A percentile compares a stretch with the other conserved stretches of the same genome.
These are phyloP conservation scores for Cicer chorassanicum DNA, from an alignment of 306 rosid genomes.

Conservation along the genomic window DNA sequence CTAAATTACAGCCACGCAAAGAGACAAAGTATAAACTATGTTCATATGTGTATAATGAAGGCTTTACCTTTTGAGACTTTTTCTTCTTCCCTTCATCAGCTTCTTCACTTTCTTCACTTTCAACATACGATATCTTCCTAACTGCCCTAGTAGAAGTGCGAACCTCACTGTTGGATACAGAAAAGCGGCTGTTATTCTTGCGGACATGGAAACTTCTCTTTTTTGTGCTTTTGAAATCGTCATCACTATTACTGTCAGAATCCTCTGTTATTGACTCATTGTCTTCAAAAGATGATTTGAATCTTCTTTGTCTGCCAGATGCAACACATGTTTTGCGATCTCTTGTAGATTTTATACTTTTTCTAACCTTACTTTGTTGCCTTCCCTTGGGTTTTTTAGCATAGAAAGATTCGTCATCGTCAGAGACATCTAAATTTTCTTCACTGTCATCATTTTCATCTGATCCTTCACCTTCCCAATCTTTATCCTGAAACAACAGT, in stretches of 20 bases:
- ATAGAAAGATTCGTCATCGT: conserved; percentile 78
- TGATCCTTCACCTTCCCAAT: conserved; percentile 86
- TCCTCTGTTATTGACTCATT: conserved; percentile 81
- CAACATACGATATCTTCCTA: conserved; percentile 97
- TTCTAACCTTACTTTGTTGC: conserved; percentile 64
- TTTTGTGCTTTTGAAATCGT: conserved; percentile 65
- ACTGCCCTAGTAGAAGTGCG: conserved; percentile 89
- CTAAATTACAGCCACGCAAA: conserved; percentile 31
- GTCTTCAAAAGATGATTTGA: conserved; percentile 77
- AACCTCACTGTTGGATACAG: conserved; percentile 65
- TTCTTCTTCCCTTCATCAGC: conserved; percentile 92
- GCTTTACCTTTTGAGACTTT: conserved; percentile 77
- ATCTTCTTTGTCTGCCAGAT: conserved; percentile 71
- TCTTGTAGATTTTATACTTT: conserved; percentile 56
- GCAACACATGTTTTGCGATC: conserved; percentile 65
- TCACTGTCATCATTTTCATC: conserved; percentile 76
- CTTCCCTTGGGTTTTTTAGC: conserved; percentile 68
- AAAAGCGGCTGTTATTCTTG: conserved; percentile 64
- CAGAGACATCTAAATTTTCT: conserved; percentile 70
- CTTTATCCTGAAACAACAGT: conserved; percentile 70
- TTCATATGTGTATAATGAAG: conserved; percentile 34
- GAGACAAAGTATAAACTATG: conserved; percentile 29
- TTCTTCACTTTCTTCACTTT: conserved; percentile 97
- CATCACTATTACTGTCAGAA: conserved; percentile 75
- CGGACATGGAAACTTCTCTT: conserved; percentile 63